Conservation (phyloP, 805 yeast genomes). For the Brettanomyces bruxellensis region DNA sequence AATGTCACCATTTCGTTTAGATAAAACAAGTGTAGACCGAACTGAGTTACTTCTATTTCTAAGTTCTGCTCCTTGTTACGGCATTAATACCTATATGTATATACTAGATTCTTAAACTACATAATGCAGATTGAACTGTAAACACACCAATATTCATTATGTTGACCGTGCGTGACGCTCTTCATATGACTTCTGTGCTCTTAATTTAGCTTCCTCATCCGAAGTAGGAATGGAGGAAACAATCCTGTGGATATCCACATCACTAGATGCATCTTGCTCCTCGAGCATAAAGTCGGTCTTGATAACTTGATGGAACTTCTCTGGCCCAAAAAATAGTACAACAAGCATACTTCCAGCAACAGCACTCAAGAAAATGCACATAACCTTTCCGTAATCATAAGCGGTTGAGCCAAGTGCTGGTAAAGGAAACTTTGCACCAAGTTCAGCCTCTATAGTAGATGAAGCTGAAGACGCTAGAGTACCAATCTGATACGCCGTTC, state of each 20-base stretch:
- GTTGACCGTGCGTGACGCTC: neutral
- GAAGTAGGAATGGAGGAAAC: slow-evolving; percentile 1
- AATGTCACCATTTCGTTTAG: neutral
- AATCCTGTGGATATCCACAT: slow-evolving; percentile 1
- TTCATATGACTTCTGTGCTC: neutral
- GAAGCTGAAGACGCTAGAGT: slow-evolving; percentile 65
- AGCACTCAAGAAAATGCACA: slow-evolving; percentile 61
- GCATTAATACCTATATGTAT: too few species aligned
- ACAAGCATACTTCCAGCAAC: slow-evolving; percentile 46
- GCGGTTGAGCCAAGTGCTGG: slow-evolving; percentile 21
- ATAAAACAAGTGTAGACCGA: too few species aligned
- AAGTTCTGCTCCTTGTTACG: too few species aligned
- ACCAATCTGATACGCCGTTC: slow-evolving; percentile 62
- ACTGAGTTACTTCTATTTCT: neutral
- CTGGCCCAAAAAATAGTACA: slow-evolving; percentile 8
- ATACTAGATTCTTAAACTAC: neutral
- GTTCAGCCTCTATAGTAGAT: slow-evolving; percentile 58
- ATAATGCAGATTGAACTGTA: neutral
- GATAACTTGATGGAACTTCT: slow-evolving; percentile 4
- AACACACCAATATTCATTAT: too few species aligned
- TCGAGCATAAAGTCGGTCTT: slow-evolving; percentile 5
- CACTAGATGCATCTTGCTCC: slow-evolving; percentile 1
- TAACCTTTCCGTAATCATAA: slow-evolving; percentile 59
- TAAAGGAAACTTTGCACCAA: slow-evolving; percentile 54
- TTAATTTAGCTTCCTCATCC: neutral